Evolutionary conservation across 2,329 filamentous ascomycete species (phyloP), one percentile per base, ranked within the genome.

Genomic region (Chaetomium globosum): DNA sequence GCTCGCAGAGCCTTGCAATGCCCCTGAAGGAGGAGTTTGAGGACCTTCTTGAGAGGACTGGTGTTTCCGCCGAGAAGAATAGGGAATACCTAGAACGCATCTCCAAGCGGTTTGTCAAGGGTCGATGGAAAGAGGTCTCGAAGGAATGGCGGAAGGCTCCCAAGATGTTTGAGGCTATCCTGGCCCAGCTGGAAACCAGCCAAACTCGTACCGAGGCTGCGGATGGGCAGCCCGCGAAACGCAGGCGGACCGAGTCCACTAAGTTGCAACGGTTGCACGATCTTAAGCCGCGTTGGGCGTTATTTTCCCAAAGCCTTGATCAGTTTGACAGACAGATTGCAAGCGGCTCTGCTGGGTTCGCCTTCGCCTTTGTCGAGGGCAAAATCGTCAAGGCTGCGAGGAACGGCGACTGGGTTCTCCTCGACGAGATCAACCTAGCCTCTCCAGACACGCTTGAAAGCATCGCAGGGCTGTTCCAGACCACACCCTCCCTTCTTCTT

Each of bases 301-400:
- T 83, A 9, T 98, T 99, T 74, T 85, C 89, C 0, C 81, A 83
- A 23, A 90, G 88, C 67, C 79, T 97, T 19, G 86, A 88, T 61
- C 88, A 92, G 72, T 91, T 98, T 63, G 90, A 96, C 69, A 82
- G 90, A 4, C 92, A 97, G 79, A 80, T 96, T 63, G 83, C 89
- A 61, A 86, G 89, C 72, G 83, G 91, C 63, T 86, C 87, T 46
- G 85, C 92, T 71, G 85, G 83, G 1, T 96, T 98, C 76, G 92
- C 94, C 0, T 99, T 99, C 77, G 92, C 92, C 0, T 99, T 99
- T 74, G 86, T 98, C 0, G 95, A 99, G 77, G 94, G 95, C 68
- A 97, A 96, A 72, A 90, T 99, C 68, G 90, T 99, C 64, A 96
- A 96, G 78, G 95, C 96, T n/a, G 88, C 94, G 28, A 86, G 94